Percentiles rank a stretch among this genome's conserved stretches.
Conservation (phyloP, 495 filamentous ascomycete species). For the Terfezia boudieri region DNA sequence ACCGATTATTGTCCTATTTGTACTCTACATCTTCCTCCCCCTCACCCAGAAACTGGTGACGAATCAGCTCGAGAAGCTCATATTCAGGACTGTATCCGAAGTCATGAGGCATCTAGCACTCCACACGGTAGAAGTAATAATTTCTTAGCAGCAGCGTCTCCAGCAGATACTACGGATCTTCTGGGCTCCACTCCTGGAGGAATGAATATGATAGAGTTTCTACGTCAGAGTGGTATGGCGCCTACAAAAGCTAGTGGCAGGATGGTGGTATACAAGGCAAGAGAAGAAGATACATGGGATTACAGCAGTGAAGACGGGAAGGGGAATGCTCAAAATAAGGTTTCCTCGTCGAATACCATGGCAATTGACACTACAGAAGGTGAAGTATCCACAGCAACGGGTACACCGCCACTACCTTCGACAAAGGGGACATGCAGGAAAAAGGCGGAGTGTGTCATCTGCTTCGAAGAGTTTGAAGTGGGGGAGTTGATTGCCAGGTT, state of each 20-base stretch:
- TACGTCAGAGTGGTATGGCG: constrained; percentile 9
- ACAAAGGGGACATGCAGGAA: constrained; percentile 4
- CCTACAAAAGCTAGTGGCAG: constrained; percentile 11
- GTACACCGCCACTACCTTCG: neutral
- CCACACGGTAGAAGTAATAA: constrained; percentile 28
- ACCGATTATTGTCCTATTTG: constrained; percentile 87
- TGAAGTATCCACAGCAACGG: neutral
- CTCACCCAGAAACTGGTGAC: constrained; percentile 33
- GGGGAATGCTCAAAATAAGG: neutral
- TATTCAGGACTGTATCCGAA: constrained; percentile 50
- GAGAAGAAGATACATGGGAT: constrained; percentile 49
- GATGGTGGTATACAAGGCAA: constrained; percentile 56
- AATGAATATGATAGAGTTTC: neutral
- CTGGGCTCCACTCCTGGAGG: constrained; percentile 4
- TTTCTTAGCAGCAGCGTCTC: constrained; percentile 9
- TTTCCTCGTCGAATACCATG: neutral
- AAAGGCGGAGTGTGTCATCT: constrained; percentile 66
- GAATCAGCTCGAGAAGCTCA: constrained; percentile 50
- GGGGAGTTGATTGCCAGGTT: constrained; percentile 63
- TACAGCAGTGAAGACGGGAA: constrained; percentile 1
- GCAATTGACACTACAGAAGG: neutral
- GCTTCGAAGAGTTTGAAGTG: constrained; percentile 82
- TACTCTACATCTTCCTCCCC: constrained; percentile 47
- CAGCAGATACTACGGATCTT: neutral
- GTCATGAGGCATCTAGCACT: constrained; percentile 1